Conservation (phyloP, 2,329 filamentous ascomycete genomes). For the Diaporthe australafricana region DNA sequence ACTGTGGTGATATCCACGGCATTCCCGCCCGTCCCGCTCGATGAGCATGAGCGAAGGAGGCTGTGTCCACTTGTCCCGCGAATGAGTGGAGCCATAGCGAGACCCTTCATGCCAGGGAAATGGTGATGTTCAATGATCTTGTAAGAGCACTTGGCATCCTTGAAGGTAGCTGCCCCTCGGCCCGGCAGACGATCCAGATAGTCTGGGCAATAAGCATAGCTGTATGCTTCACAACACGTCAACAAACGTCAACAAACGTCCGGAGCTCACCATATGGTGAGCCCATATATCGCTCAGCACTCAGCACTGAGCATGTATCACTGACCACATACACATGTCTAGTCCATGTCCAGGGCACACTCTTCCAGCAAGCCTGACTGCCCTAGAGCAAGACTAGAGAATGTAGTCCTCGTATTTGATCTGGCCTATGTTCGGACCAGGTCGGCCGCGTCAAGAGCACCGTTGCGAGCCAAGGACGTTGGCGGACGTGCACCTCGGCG, state of each 20-base stretch:
- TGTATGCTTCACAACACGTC: background rate
- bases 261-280: background rate
- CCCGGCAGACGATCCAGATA: background rate
- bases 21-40: slow-evolving; percentile 20
- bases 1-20: slow-evolving; percentile 4
- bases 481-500: background rate
- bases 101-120: slow-evolving; percentile 25
- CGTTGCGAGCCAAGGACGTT: slow-evolving; percentile 5
- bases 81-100: slow-evolving; percentile 5
- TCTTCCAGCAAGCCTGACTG: no score
- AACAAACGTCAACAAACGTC: background rate
- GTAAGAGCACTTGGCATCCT: background rate
- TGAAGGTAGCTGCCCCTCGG: background rate
- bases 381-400: background rate
- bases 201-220: background rate
- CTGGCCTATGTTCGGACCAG: background rate
- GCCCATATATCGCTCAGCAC: background rate
- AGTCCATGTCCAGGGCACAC: no score
- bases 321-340: no score
- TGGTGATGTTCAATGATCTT: slow-evolving; percentile 8
- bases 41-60: background rate
- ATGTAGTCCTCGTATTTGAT: background rate
- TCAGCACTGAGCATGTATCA: no score
- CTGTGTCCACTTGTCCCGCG: slow-evolving; percentile 16
- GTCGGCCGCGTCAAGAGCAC: slow-evolving; percentile 2